Conservation (phyloP, 2,329 filamentous ascomycete species). For the Bipolaris victoriae region DNA sequence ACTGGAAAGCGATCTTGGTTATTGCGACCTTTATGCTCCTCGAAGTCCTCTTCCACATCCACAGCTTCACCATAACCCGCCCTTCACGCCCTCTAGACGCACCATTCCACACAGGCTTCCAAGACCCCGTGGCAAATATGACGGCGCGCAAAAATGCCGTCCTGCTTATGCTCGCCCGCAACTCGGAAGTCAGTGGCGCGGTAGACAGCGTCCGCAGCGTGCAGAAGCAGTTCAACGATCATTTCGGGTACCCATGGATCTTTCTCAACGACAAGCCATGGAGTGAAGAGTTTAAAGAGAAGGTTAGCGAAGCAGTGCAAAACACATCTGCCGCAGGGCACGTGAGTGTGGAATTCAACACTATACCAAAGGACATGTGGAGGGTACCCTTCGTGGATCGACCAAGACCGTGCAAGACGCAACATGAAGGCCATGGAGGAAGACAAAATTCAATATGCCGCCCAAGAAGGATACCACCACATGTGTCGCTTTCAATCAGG, state of each 20-base stretch:
- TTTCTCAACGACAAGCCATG: slow-evolving; percentile 97
- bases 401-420: slow-evolving; percentile 50
- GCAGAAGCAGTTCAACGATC: slow-evolving; percentile 91
- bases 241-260: slow-evolving; percentile 98
- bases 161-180: slow-evolving; percentile 84
- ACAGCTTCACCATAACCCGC: slow-evolving; percentile 9
- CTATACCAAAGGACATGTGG: slow-evolving; percentile 90
- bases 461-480: slow-evolving; percentile 87
- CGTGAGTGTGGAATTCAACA: slow-evolving; percentile 69
- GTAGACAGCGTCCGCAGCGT: slow-evolving; percentile 67
- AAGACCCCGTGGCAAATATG: slow-evolving; percentile 9
- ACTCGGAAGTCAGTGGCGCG: slow-evolving; percentile 81
- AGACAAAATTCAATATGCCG: slow-evolving; percentile 80
- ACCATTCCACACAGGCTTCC: slow-evolving; percentile 21
- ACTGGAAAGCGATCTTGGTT: slow-evolving; percentile 15
- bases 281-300: slow-evolving; percentile 82
- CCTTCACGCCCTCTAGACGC: slow-evolving; percentile 17
- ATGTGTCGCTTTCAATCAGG: slow-evolving; percentile 91
- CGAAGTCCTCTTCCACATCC: slow-evolving; percentile 19
- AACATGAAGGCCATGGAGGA: slow-evolving; percentile 81
- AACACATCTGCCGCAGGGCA: slow-evolving; percentile 59
- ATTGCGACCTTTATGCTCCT: slow-evolving; percentile 7
- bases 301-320: slow-evolving; percentile 79
- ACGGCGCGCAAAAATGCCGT: slow-evolving; percentile 83
- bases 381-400: slow-evolving; percentile 72